Percentiles rank a stretch among this genome's conserved stretches.
phyloP scores from a whole-genome alignment of 768 basidiomycete species.

The Lentinus tigrinus region DNA sequence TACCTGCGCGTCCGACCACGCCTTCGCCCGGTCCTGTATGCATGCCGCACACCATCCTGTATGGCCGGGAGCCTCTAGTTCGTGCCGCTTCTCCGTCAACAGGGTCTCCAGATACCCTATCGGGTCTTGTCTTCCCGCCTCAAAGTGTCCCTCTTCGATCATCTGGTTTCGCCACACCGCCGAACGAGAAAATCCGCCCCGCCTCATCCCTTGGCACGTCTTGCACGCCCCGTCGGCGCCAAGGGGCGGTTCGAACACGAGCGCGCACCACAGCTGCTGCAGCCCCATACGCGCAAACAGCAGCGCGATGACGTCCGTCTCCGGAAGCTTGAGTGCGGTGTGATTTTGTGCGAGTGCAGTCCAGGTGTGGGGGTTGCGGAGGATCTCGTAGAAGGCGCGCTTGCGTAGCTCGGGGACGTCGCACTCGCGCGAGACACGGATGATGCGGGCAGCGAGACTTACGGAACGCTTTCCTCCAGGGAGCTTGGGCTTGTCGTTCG shows the following conservation, averaged over 20 bases:
- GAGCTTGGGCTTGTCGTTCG: slow-evolving; percentile 18
- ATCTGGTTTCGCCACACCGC: slow-evolving; percentile 17
- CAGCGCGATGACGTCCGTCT: slow-evolving; percentile 20
- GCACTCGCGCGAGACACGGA: slow-evolving; percentile 30
- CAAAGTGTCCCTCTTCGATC: slow-evolving; percentile 23
- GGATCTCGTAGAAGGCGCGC: slow-evolving; percentile 41
- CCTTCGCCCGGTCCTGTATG: slow-evolving; percentile 23
- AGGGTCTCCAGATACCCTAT: slow-evolving; percentile 32
- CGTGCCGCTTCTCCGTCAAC: slow-evolving; percentile 22
- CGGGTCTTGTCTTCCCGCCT: slow-evolving; percentile 33
- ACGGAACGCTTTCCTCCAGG: not conserved
- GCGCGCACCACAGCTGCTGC: slow-evolving; percentile 17
- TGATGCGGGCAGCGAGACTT: slow-evolving; percentile 25
- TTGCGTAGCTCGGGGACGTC: slow-evolving; percentile 31
- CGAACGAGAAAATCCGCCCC: too few relatives aligned
- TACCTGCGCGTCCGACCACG: slow-evolving; percentile 29
- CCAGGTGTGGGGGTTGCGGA: slow-evolving; percentile 30
- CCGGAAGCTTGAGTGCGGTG: not conserved
- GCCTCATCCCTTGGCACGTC: too few relatives aligned
- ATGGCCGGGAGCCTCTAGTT: slow-evolving; percentile 19
- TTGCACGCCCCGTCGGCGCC: slow-evolving; percentile 3
- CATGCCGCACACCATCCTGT: slow-evolving; percentile 35
- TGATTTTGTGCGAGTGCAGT: slow-evolving; percentile 12
- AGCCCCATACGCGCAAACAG: slow-evolving; percentile 23
- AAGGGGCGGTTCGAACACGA: slow-evolving; percentile 16